A percentile compares a stretch with the other conserved stretches of the same genome.
Evolutionary conservation across 495 filamentous ascomycete genomes (phyloP).

Genomic region (Hypomontagnella submonticulosa): DNA sequence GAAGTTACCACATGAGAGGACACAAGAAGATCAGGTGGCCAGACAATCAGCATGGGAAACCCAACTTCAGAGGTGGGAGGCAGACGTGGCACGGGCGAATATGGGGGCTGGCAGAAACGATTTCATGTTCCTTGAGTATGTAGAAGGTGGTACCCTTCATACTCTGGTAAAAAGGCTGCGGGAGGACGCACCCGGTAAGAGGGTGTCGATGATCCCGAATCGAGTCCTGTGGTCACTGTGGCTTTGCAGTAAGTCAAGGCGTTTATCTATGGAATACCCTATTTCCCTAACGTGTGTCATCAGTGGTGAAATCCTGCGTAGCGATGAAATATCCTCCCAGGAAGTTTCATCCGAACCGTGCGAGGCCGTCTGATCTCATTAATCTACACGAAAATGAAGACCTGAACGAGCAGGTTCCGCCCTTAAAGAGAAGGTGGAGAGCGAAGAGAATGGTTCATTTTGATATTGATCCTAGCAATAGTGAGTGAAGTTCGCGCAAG

Average conservation of each 20-base stretch:
- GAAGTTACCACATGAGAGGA: background rate
- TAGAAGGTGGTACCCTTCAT: slow-evolving; percentile 16
- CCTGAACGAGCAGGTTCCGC: slow-evolving; percentile 21
- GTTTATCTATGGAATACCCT: background rate
- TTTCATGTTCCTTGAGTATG: slow-evolving; percentile 30
- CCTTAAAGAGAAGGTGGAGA: slow-evolving; percentile 16
- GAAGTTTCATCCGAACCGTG: slow-evolving; percentile 34
- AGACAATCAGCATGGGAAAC: background rate
- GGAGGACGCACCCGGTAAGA: background rate
- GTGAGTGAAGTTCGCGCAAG: slow-evolving; percentile 9
- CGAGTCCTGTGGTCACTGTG: slow-evolving; percentile 30
- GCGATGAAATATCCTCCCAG: slow-evolving; percentile 38
- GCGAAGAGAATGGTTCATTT: slow-evolving; percentile 35
- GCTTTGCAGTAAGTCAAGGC: slow-evolving; percentile 33
- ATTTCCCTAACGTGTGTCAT: background rate
- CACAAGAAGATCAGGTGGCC: background rate
- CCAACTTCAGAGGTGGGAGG: background rate
- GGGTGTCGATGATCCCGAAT: slow-evolving; percentile 10
- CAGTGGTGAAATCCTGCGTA: slow-evolving; percentile 31
- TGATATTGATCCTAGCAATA: slow-evolving; percentile 37
- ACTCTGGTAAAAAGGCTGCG: slow-evolving; percentile 1
- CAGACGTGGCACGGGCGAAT: too few relatives aligned
- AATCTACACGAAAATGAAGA: background rate
- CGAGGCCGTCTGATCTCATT: background rate
- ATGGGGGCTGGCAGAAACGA: too few relatives aligned